Conservation (phyloP, 495 filamentous ascomycete species). For the Penicillium argentinense region DNA sequence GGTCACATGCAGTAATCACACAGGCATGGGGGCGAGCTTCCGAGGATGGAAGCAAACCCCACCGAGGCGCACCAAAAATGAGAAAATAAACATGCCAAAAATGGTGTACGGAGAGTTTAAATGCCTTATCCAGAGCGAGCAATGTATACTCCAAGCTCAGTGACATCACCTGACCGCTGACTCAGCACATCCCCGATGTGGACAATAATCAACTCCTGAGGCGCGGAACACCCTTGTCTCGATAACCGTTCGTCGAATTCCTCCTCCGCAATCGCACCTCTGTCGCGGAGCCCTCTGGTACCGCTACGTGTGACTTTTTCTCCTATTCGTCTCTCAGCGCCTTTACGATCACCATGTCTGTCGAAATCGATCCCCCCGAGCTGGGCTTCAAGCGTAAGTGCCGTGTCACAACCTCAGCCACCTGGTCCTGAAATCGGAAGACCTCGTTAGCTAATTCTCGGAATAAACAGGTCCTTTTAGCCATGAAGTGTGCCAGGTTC, state of each 20-base stretch:
- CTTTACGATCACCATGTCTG: constrained; percentile 67
- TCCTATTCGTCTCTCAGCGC: not conserved
- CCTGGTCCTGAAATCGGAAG: not conserved
- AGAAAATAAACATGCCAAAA: too few species aligned
- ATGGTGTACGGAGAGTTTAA: too few species aligned
- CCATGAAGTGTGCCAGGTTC: constrained; percentile 80
- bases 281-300: constrained; percentile 8
- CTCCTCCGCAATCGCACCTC: constrained; percentile 16
- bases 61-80: too few species aligned
- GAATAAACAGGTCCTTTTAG: constrained; percentile 77
- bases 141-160: not conserved
- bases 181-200: constrained; percentile 23
- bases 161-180: constrained; percentile 32
- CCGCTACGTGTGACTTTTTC: not conserved
- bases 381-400: constrained; percentile 86
- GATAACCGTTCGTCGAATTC: constrained; percentile 18
- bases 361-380: constrained; percentile 88
- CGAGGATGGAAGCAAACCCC: too few species aligned
- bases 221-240: constrained; percentile 18
- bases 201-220: constrained; percentile 30
- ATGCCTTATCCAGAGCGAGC: too few species aligned
- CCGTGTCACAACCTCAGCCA: constrained; percentile 29
- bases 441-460: constrained; percentile 19
- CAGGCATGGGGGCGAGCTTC: too few species aligned
- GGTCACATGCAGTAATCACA: constrained; percentile 11